Evolutionary conservation across 441 rosid genomes (phyloP).

Genomic region (Gossypium lobatum): DNA sequence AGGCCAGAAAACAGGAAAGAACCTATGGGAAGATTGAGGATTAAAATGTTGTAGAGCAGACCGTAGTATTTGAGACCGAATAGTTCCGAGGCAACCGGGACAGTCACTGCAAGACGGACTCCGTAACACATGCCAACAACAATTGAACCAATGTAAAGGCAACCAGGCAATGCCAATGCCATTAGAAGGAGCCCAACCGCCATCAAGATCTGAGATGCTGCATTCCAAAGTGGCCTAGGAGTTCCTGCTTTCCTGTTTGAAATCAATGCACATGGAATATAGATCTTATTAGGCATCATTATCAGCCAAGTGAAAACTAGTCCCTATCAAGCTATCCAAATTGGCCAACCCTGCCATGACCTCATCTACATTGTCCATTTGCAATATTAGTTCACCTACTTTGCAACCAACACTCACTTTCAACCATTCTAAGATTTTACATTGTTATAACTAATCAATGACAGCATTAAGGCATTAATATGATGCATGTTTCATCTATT

Average conservation of each 20-base stretch:
- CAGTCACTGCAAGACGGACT: constrained; percentile 71
- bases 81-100: constrained; percentile 77
- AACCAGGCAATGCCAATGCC: constrained; percentile 73
- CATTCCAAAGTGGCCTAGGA: constrained; percentile 86
- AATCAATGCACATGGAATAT: neutral
- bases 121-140: constrained; percentile 78
- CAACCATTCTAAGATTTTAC: too few relatives aligned
- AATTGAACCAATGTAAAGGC: constrained; percentile 69
- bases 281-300: neutral
- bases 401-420: too few relatives aligned
- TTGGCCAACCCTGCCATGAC: neutral
- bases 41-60: constrained; percentile 61
- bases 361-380: neutral
- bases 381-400: too few relatives aligned
- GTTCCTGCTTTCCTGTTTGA: constrained; percentile 52
- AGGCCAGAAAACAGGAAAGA: constrained; percentile 81
- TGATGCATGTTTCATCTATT: too few relatives aligned
- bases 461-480: too few relatives aligned
- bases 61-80: constrained; percentile 83
- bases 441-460: too few relatives aligned
- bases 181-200: constrained; percentile 59
- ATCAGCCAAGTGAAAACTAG: neutral
- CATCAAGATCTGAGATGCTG: constrained; percentile 73
- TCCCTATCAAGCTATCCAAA: neutral
- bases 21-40: constrained; percentile 81